These are phyloP conservation scores for Termitomyces eurrhizus DNA, from an alignment of 768 basidiomycete genomes.

Conservation along the genomic window DNA sequence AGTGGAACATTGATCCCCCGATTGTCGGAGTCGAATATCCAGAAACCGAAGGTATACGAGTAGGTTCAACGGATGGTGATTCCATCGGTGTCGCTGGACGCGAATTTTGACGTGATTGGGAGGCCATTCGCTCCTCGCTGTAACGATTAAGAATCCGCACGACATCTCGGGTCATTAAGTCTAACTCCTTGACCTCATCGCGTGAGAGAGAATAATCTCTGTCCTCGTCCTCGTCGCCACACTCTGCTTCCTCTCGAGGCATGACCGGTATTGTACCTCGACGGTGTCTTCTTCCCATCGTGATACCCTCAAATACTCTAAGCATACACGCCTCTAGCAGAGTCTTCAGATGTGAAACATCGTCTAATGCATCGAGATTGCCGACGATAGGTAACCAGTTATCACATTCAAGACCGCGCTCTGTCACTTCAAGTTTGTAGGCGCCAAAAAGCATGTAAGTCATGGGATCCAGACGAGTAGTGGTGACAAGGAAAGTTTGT, in stretches of 20 bases:
- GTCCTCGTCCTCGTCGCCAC: slow-evolving; percentile 51
- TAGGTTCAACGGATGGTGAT: slow-evolving; percentile 40
- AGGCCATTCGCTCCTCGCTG: slow-evolving; percentile 57
- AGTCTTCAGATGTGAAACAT: slow-evolving; percentile 76
- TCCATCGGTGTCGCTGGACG: slow-evolving; percentile 63
- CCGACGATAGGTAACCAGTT: slow-evolving; percentile 86
- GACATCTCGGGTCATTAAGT: slow-evolving; percentile 67
- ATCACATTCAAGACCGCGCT: slow-evolving; percentile 80
- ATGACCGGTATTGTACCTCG: slow-evolving; percentile 29
- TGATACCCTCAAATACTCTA: slow-evolving; percentile 87
- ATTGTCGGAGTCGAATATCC: slow-evolving; percentile 57
- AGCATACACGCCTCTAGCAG: slow-evolving; percentile 82
- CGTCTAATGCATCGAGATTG: slow-evolving; percentile 69
- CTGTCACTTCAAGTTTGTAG: slow-evolving; percentile 64
- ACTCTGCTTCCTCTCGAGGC: slow-evolving; percentile 52
- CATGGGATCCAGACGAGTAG: slow-evolving; percentile 84
- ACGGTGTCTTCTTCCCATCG: slow-evolving; percentile 36
- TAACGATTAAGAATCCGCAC: slow-evolving; percentile 71
- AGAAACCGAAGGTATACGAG: slow-evolving; percentile 39
- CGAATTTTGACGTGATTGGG: slow-evolving; percentile 58
- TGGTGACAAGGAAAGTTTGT: slow-evolving; percentile 71
- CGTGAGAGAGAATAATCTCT: slow-evolving; percentile 52
- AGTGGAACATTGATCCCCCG: slow-evolving; percentile 41
- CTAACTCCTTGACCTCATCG: slow-evolving; percentile 74
- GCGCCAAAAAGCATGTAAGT: slow-evolving; percentile 91